Evolutionary conservation across 371 early-diverging fungal genomes (phyloP), one percentile per base, ranked within the genome.

Genomic region (Mucor piriformis): DNA sequence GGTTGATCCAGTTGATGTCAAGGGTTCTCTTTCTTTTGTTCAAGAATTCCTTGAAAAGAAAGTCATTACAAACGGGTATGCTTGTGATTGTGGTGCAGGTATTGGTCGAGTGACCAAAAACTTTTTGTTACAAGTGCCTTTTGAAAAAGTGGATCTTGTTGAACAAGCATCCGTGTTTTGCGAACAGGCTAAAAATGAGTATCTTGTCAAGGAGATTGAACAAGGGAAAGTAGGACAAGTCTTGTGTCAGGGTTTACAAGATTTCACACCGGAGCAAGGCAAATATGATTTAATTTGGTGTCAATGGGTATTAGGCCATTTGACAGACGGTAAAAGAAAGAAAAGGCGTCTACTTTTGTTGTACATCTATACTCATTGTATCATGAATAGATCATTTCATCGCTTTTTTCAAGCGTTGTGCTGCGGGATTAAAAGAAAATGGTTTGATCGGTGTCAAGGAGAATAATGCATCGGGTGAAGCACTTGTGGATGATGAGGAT

Each of bases 261-360:
- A 87, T 21, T 94, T 96, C 59, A 51, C 47, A 16, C 96, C 96
- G 11, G 82, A 83, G n/a, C 61, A 76, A 29, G 81, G 77, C 3
- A 79, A 86, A 24, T 95, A 95, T 75, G 93, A 95, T 66, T 69
- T 93, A 34, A 93, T 97, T 24, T 97, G 98, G 98, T 93, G 90
- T 63, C 98, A 97, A 71, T 97, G 98, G 98, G 96, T 96, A 1
- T 76, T 96, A 12, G 86, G 89, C 12, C 92, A 93, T 61, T 74
- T 93, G 67, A 90, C 88, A 2, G 91, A 92, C 62, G 86, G 88
- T 87, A 79, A 56, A 43, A 6, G 13, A 20, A 51, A 43, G 25
- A 15, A 16, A 32, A 42, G 29, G 37, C 23, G 18, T 8, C 16
- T 13, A 13, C n/a, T 33, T 38, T 10, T 24, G 12, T 13, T 32